Base-by-base conservation (phyloP, 1,284 basidiomycete species). In the Ustilago crameri region DNA sequence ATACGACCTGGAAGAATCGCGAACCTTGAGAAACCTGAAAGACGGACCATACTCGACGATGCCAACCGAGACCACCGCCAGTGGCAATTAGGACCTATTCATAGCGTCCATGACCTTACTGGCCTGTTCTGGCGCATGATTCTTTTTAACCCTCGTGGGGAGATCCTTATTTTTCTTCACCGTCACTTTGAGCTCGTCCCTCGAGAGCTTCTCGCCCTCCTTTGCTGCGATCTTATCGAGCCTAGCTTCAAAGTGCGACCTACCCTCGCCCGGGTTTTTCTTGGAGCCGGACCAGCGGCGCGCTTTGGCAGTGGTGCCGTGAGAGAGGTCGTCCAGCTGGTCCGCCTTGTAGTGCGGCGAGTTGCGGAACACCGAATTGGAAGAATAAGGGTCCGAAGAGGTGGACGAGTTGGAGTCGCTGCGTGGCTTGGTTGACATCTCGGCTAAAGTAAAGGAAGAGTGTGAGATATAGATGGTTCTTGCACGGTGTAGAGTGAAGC, bases 81-180 rank as follows among this genome's bases (percentile, higher is more conserved):
- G n/a, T n/a, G n/a, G 4, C n/a, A 9, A 17, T 27, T 42, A 64
- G 42, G 55, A 50, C 20, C 48, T 51, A 8, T 53, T 41, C 1
- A 35, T 24, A 3, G 67, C 67, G 20, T 65, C 61, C 27, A 52
- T 35, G 45, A 70, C 57, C 51, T 55, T 62, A 23, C 37, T 57
- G 0, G 68, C 68, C 45, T 66, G 58, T 12, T 65, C 58, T 5
- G 68, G 68, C 24, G 30, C 20, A 35, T 71, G 68, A 42, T 71
- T 71, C 46, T 71, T 71, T 62, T 70, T 70, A 10, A 58, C 40
- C 24, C 50, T 48, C 0, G 67, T 70, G 9, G 56, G 48, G 30
- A 70, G 43, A 46, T 70, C 67, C 43, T 65, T 70, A 38, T 70
- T 70, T 57, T 70, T 70, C 51, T 70, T 70, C 20, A 70, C 52